Percentiles rank a stretch among this genome's conserved stretches.
Conservation (phyloP, 305 asterid genomes). For the Fraxinus floribunda region DNA sequence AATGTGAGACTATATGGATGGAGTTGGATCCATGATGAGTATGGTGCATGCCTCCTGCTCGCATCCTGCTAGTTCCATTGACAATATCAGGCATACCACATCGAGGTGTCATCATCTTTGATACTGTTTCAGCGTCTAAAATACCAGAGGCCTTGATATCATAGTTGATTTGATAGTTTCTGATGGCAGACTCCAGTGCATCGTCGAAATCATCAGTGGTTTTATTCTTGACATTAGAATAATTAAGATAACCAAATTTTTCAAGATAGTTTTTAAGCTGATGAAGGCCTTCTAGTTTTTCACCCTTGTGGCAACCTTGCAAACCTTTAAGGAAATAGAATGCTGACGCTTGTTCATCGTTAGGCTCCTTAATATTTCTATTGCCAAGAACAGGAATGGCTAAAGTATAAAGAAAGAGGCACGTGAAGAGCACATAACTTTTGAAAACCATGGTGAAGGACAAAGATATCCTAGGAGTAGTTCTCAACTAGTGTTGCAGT, state of each 20-base stretch:
- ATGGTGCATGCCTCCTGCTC: background rate
- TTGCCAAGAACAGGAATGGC: background rate
- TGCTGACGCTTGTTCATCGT: background rate
- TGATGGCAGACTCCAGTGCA: slow-evolving; percentile 28
- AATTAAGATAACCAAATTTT: slow-evolving; percentile 31
- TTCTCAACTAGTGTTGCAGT: background rate
- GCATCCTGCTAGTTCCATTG: slow-evolving; percentile 26
- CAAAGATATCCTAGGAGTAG: background rate
- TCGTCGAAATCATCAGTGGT: slow-evolving; percentile 19
- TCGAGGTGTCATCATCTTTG: background rate
- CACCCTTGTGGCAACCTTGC: slow-evolving; percentile 34
- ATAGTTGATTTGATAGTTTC: slow-evolving; percentile 31
- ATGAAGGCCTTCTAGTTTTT: slow-evolving; percentile 21
- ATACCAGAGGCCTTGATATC: slow-evolving; percentile 24
- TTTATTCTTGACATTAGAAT: background rate
- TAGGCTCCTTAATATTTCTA: background rate
- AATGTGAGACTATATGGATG: slow-evolving; percentile 14
- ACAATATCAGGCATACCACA: slow-evolving; percentile 38
- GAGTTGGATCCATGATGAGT: background rate
- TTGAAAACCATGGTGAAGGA: background rate
- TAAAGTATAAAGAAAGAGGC: background rate
- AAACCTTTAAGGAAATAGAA: slow-evolving; percentile 31
- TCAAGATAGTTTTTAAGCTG: slow-evolving; percentile 27
- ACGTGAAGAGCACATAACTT: background rate
- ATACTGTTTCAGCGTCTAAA: slow-evolving; percentile 18